A percentile compares a stretch with the other conserved stretches of the same genome.
Evolutionary conservation across 352 stramenopile species (phyloP).

Genomic region (Stramenopiles sp.): DNA sequence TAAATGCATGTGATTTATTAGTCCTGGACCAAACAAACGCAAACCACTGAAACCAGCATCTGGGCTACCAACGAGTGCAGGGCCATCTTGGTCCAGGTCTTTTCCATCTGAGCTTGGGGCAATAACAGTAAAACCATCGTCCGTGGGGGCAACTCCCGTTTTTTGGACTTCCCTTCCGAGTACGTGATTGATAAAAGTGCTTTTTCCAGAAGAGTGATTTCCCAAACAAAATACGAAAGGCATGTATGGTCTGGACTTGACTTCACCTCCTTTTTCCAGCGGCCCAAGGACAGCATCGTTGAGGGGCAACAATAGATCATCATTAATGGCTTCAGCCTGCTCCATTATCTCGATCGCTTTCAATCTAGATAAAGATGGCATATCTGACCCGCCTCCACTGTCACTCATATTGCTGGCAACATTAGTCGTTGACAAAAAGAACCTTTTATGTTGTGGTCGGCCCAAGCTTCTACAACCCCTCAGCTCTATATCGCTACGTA

Average conservation of each 20-base stretch:
- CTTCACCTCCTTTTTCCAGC: slow-evolving; percentile 57
- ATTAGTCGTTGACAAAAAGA: too few relatives aligned
- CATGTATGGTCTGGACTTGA: slow-evolving; percentile 65
- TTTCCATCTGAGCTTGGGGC: slow-evolving; percentile 60
- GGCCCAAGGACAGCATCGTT: slow-evolving; percentile 44
- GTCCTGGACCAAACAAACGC: slow-evolving; percentile 76
- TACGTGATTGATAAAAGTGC: slow-evolving; percentile 97
- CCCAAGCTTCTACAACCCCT: too few relatives aligned
- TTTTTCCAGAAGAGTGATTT: slow-evolving; percentile 97
- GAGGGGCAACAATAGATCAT: too few relatives aligned
- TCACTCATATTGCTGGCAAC: too few relatives aligned
- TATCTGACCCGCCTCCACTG: too few relatives aligned
- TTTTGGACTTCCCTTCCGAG: slow-evolving; percentile 82
- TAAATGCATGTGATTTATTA: slow-evolving; percentile 94
- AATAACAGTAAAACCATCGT: slow-evolving; percentile 98
- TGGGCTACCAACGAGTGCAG: slow-evolving; percentile 76
- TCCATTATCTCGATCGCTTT: too few relatives aligned
- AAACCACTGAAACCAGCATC: slow-evolving; percentile 91
- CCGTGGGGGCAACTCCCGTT: slow-evolving; percentile 95
- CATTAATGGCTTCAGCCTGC: too few relatives aligned
- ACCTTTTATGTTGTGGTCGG: too few relatives aligned
- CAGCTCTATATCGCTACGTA: too few relatives aligned
- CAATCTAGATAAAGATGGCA: too few relatives aligned
- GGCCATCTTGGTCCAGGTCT: slow-evolving; percentile 91
- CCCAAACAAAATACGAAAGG: slow-evolving; percentile 96